Conservation (phyloP, 2,329 filamentous ascomycete species). For the Apiospora aurea region DNA sequence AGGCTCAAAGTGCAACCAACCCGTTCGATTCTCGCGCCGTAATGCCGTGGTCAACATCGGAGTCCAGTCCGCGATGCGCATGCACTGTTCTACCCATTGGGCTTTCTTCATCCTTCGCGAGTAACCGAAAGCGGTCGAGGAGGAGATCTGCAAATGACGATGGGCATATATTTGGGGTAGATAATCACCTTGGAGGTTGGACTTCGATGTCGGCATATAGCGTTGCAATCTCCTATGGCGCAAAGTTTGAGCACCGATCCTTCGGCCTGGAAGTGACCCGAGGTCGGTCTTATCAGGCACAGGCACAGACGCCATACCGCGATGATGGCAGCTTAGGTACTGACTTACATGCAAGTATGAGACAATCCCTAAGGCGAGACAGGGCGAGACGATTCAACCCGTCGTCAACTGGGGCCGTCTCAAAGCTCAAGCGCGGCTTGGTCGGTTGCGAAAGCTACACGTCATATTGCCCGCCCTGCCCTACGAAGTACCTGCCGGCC, state of each 20-base stretch:
- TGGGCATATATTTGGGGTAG: neutral
- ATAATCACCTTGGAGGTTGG: neutral
- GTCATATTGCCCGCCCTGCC: conserved; percentile 30
- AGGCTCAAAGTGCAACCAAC: conserved; percentile 5
- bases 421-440: conserved; percentile 22
- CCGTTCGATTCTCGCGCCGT: neutral
- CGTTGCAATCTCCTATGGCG: conserved; percentile 16
- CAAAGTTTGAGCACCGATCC: conserved; percentile 11
- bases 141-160: conserved; percentile 10
- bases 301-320: conserved; percentile 17
- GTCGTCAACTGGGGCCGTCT: conserved; percentile 29
- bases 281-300: conserved; percentile 11
- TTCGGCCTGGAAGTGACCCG: neutral
- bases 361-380: conserved; percentile 23
- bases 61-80: neutral
- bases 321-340: neutral
- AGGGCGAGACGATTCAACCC: conserved; percentile 13
- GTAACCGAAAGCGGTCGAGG: neutral
- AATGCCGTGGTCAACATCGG: neutral
- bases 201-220: conserved; percentile 8
- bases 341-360: conserved; percentile 5
- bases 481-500: neutral
- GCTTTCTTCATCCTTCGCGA: neutral
- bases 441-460: conserved; percentile 37
- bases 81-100: neutral